A percentile compares a stretch with the other conserved stretches of the same genome.
phyloP scores from a whole-genome alignment of 805 yeast genomes.

The Kluyveromyces lactis region DNA sequence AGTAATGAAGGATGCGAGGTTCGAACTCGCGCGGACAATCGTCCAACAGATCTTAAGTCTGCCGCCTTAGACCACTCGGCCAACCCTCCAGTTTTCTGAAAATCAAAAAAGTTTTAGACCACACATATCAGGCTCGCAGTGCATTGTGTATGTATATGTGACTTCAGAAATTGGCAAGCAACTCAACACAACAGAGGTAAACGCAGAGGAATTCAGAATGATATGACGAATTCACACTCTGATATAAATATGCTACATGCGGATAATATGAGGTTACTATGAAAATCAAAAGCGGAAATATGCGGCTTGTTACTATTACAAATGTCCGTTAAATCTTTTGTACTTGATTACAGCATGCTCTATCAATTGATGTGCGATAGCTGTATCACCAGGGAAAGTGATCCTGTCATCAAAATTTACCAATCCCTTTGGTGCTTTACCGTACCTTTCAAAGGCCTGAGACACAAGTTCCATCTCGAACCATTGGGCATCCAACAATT shows the following conservation, averaged over 20 bases:
- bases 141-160: too few relatives aligned
- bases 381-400: constrained; percentile 24
- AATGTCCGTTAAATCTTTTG: not conserved
- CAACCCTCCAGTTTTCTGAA: constrained; percentile 29
- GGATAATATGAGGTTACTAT: too few relatives aligned
- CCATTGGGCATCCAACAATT: constrained; percentile 85
- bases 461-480: constrained; percentile 49
- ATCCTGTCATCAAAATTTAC: constrained; percentile 16
- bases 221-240: too few relatives aligned
- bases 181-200: too few relatives aligned
- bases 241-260: too few relatives aligned
- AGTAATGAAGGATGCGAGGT: constrained; percentile 33
- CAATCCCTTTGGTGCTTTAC: constrained; percentile 15
- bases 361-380: constrained; percentile 25
- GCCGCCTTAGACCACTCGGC: constrained; percentile 38
- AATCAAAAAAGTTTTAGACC: not conserved
- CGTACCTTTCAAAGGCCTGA: constrained; percentile 28
- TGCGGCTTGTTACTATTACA: too few relatives aligned
- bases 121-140: too few relatives aligned
- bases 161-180: too few relatives aligned
- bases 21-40: constrained; percentile 35
- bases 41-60: constrained; percentile 35
- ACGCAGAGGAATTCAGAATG: too few relatives aligned
- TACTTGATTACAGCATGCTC: constrained; percentile 6
- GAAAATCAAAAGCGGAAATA: too few relatives aligned